These are phyloP conservation scores for Chaetoceros tenuissimus DNA, from an alignment of 108 stramenopile genomes.

Conservation along the genomic window DNA sequence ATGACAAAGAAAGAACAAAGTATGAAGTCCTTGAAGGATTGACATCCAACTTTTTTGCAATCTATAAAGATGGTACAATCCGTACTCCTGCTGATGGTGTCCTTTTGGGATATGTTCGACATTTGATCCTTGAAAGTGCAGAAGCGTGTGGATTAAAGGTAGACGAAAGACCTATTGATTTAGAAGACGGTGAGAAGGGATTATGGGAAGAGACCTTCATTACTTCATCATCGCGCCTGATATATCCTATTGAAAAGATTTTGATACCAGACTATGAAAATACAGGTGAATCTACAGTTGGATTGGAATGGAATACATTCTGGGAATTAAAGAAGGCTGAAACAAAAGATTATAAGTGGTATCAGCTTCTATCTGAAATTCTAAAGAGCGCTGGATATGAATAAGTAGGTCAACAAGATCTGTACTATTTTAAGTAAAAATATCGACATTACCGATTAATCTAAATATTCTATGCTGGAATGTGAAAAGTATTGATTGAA, in stretches of 20 bases:
- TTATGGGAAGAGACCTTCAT: constrained; percentile 16
- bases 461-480: too few relatives aligned
- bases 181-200: constrained; percentile 12
- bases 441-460: too few relatives aligned
- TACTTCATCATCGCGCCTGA: constrained; percentile 21
- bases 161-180: constrained; percentile 2
- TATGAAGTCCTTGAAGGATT: constrained; percentile 22
- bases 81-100: constrained; percentile 16
- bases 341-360: constrained; percentile 12
- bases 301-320: constrained; percentile 1
- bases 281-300: background rate
- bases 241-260: constrained; percentile 13
- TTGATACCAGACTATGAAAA: constrained; percentile 7
- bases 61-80: constrained; percentile 20
- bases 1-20: background rate
- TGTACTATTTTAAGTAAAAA: too few relatives aligned
- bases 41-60: constrained; percentile 21
- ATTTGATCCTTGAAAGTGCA: constrained; percentile 15
- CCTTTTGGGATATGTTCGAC: constrained; percentile 16
- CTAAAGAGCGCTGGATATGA: constrained; percentile 1
- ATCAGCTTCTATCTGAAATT: constrained; percentile 17
- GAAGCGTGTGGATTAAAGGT: constrained; percentile 3
- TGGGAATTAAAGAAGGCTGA: background rate
- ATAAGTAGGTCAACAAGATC: background rate
- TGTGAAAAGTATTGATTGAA: background rate